Base-by-base conservation (phyloP, 805 yeast genomes). In the Teunomyces stri region DNA sequence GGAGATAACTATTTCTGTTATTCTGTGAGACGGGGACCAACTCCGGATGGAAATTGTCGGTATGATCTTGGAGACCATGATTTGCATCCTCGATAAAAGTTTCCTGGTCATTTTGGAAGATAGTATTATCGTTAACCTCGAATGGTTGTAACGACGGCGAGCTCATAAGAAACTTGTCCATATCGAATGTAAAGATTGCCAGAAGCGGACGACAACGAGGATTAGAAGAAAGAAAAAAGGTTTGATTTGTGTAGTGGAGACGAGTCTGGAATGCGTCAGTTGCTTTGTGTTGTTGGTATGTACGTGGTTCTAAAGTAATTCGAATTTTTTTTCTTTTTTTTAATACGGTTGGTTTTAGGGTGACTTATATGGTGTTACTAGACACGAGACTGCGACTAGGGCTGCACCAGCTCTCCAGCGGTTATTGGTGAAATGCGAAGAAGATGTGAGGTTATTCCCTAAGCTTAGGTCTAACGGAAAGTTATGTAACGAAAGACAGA, bases 91-190 rank as follows among this genome's bases (percentile, higher is more conserved):
- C 28, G 28, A 36, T 21, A 11, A 18, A 38, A 16, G 15, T 22
- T 11, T 44, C 18, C 20, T 33, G 39, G 42, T 44, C 36, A 28
- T 27, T 42, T 42, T 28, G 42, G 42, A 46, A 36, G 40, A 44
- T 37, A 34, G 50, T 42, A 12, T 49, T 44, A 36, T 28, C 37
- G 45, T 36, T 27, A 16, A 18, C 50, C 6, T 64, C 63, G 42
- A 64, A 62, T 18, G 64, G 65, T 51, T 68, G 71, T 16, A 69
- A 72, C 25, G 70, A 60, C 22, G 74, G 75, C 33, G 72, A 66
- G 56, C 73, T 68, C 65, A 69, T 60, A 42, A 69, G 63, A 52
- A 56, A 69, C 54, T 68, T 67, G 42, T 69, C 75, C 75, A 69
- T 69, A 36, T 28, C 35, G 43, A 39, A 29, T 31, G 39, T 21